Evolutionary conservation across 345 rosid genomes (phyloP), one percentile per base, ranked within the genome.

Genomic region (Rhizophora mangle): DNA sequence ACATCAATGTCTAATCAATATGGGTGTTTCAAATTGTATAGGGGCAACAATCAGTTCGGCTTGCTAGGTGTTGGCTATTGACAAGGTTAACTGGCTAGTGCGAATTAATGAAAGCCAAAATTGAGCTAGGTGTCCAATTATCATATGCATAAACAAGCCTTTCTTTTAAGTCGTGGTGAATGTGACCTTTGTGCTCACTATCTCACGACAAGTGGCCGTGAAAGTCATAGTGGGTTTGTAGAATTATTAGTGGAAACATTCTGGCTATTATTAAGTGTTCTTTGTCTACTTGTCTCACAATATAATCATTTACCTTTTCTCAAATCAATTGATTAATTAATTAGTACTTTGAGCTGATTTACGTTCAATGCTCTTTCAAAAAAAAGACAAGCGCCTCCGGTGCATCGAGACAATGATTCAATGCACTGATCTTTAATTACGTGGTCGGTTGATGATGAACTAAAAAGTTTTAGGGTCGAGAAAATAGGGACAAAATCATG

Each of bases 231-330:
- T 67, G 52, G 52, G 49, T 26, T 43, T 43, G 60, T 64, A 61
- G 52, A 76, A 64, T 71, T 68, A 65, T 69, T 52, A 43, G 49
- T 4, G 20, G 60, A 63, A 64, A 27, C 67, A 64, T 24, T 57
- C 27, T 61, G 51, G 51, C 31, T 52, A 60, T 59, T 13, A 6
- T 53, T 53, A 34, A 16, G 49, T 13, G 18, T 43, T 43, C 13
- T 13, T 77, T 80, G 78, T 82, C 61, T 57, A 49, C 34, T 71
- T 82, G 81, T 76, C 82, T 68, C 6, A 26, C n/a, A n/a, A 70
- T 62, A 52, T 0, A 56, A 56, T 68, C 29, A 68, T 20, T 39
- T 34, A 21, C 29, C 39, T 22, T 39, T 21, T 46, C 8, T 22
- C 11, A 15, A 43, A 13, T 39, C 15, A 2, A 43, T 43, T 43